Evolutionary conservation across 768 basidiomycete genomes (phyloP).

Genomic region (Boletus vermiculosoides): DNA sequence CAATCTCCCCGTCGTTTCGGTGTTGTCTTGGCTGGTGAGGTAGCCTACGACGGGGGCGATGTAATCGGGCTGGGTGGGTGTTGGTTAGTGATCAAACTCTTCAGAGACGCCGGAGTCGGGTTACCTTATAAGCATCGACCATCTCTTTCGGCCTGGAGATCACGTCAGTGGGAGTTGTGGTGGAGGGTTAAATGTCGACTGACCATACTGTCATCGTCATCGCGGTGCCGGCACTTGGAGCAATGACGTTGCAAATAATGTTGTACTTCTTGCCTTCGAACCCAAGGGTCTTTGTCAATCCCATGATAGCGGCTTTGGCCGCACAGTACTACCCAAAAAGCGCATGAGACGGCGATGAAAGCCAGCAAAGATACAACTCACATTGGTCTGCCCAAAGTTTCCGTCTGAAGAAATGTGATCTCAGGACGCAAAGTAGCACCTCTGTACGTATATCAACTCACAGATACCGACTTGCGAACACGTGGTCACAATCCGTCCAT

Average conservation of each 20-base stretch:
- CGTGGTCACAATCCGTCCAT: slow-evolving; percentile 94
- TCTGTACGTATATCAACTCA: slow-evolving; percentile 39
- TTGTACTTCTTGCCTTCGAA: slow-evolving; percentile 91
- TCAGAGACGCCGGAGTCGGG: not conserved
- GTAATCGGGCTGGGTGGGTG: slow-evolving; percentile 66
- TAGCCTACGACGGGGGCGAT: slow-evolving; percentile 93
- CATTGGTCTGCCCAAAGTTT: slow-evolving; percentile 94
- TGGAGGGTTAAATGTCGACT: slow-evolving; percentile 19
- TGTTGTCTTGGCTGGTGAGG: slow-evolving; percentile 79
- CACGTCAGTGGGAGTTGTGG: not conserved
- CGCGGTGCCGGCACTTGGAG: slow-evolving; percentile 85
- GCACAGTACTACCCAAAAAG: slow-evolving; percentile 65
- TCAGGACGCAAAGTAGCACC: not conserved
- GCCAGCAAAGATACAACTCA: slow-evolving; percentile 27
- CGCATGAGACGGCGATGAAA: not conserved
- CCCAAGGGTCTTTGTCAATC: slow-evolving; percentile 84
- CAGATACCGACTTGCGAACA: slow-evolving; percentile 90
- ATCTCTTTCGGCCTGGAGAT: slow-evolving; percentile 68
- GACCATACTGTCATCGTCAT: slow-evolving; percentile 85
- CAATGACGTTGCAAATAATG: slow-evolving; percentile 86
- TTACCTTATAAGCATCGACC: slow-evolving; percentile 86
- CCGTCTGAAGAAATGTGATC: slow-evolving; percentile 56
- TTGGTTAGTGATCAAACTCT: not conserved
- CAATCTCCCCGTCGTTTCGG: slow-evolving; percentile 65
- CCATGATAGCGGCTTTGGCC: slow-evolving; percentile 90